Base-by-base conservation (phyloP, 176 grass and related monocot species). In the Typha latifolia region DNA sequence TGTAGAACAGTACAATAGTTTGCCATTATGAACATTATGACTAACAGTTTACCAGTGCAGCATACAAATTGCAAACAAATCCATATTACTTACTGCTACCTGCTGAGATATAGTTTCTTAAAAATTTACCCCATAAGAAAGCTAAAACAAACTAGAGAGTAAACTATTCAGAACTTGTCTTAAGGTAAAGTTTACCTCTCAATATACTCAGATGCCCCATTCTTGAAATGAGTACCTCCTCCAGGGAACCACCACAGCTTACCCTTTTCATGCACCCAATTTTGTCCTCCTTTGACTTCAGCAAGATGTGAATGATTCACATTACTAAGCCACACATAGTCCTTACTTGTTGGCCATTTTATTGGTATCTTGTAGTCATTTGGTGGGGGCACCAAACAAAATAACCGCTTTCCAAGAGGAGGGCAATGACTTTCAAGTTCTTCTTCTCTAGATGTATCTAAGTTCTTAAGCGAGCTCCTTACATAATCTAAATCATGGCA, bases 211-310 rank as follows among this genome's bases (percentile, higher is more conserved):
- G 81, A 71, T 24, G 94, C 89, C 16, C 94, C 88, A 82, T 87
- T 81, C 72, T 97, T 97, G 81, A 97, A 97, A 79, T 92, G 94
- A 63, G 89, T 99, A 32, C 94, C 94, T 3, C 94, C 94, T 49
- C 94, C 94, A 56, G 94, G 93, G 80, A 96, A 93, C 89, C 94
- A 99, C 94, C 89, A 99, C 27, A 93, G 85, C 23, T 87, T 82
- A 3, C 86, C 94, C 69, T 90, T 93, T 62, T 83, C 77, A 66
- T 99, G 94, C 55, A 93, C 89, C 94, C 94, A 99, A 57, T 99
- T 99, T 63, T 99, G 94, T 48, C 94, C 94, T 49, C 89, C 89
- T 90, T 99, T 93, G 1, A 99, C 85, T 43, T 99, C 81, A 37
- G 94, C 84, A 52, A 99, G 88, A 70, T 51, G 88, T 14, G 89